Percentiles rank a stretch among this genome's conserved stretches.
Evolutionary conservation across 208 protist genomes (phyloP).

Genomic region (Herpetomonas tarakana): DNA sequence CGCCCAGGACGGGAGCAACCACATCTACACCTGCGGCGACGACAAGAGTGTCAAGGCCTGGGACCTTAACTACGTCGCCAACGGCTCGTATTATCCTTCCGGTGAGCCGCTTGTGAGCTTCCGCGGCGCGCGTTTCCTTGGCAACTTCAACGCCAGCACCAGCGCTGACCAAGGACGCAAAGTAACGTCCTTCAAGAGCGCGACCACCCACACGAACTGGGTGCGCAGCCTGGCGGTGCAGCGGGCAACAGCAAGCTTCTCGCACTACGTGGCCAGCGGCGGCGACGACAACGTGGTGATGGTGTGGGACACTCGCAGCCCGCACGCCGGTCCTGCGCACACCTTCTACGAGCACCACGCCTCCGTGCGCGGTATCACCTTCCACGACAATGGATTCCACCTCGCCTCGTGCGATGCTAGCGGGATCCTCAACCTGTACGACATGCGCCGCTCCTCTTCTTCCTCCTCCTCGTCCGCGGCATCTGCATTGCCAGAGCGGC

Average conservation of each 20-base stretch:
- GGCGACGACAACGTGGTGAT: slow-evolving; percentile 74
- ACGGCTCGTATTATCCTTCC: neutral
- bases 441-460: slow-evolving; percentile 48
- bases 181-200: too few species aligned
- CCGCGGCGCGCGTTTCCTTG: slow-evolving; percentile 42
- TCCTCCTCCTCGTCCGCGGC: neutral
- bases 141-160: slow-evolving; percentile 21
- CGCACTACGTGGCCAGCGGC: slow-evolving; percentile 68
- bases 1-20: slow-evolving; percentile 49
- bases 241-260: slow-evolving; percentile 21
- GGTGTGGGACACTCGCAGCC: slow-evolving; percentile 79
- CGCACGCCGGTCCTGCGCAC: slow-evolving; percentile 34
- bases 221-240: slow-evolving; percentile 64
- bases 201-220: slow-evolving; percentile 79
- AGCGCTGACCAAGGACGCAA: too few species aligned
- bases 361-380: slow-evolving; percentile 60
- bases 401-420: slow-evolving; percentile 66
- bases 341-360: slow-evolving; percentile 61
- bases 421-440: slow-evolving; percentile 84
- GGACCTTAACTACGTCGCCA: slow-evolving; percentile 45
- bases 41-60: slow-evolving; percentile 88
- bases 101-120: neutral
- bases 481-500: neutral
- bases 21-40: slow-evolving; percentile 75
- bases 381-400: slow-evolving; percentile 82